Evolutionary conservation across 75 land plant species (phyloP), one percentile per base, ranked within the genome.

Genomic region (Sequoiadendron giganteum): DNA sequence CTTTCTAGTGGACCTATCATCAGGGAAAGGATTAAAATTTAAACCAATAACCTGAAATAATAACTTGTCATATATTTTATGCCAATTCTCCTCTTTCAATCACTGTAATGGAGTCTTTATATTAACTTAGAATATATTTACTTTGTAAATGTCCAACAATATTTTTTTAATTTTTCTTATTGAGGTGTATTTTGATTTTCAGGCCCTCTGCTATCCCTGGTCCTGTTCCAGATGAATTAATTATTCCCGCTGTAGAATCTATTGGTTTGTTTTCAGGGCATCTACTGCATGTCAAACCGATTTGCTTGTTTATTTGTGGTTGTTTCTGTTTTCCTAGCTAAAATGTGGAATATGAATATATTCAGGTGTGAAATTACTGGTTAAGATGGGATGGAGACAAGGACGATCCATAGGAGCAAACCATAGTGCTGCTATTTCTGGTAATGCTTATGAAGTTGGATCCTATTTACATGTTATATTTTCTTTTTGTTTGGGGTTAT

Each of bases 191-290:
- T 87, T 34, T 47, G 16, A 56, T 28, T 88, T 87, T 80, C 93
- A 97, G 99, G 92, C 98, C 98, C 34, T 95, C 98, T 81, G 92
- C 91, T 68, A 96, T 97, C 47, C 99, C 99, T 89, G 99, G 99
- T 89, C 95, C 94, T 65, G 77, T 90, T 68, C 95, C 93, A 84
- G 99, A 97, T 90, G 98, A 97, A 88, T 68, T 97, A 70, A 86
- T 97, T 83, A 77, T 91, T 76, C 98, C 98, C 65, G 95, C 89
- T 15, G 76, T 94, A 85, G 91, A 93, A 45, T 97, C 98, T 34
- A 93, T 95, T 86, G 99, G 99, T 97, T 85, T 80, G 90, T 95
- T 65, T 34, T 34, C 58, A 73, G 14, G 42, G 73, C 77, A 28
- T 87, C 56, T 21, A 34, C 89, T 80, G 34, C 47, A 54, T 16